Base-by-base conservation (phyloP, 2,329 filamentous ascomycete species). In the Microdochium bolleyi region DNA sequence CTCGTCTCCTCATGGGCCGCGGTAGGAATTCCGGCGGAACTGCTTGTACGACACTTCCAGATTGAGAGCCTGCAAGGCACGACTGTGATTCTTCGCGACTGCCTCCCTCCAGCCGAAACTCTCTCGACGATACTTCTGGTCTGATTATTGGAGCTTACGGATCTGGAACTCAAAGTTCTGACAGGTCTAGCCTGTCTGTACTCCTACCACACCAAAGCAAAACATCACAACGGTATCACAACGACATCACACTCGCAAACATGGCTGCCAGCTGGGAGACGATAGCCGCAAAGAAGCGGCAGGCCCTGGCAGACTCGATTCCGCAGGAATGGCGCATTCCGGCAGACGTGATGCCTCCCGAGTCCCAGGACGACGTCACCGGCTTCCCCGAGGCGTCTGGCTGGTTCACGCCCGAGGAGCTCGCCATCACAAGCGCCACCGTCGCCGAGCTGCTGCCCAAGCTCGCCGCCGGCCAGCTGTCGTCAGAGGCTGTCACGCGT, bases 281-380 rank as follows among this genome's bases (percentile, higher is more conserved):
- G 3, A 63, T 73, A 24, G 69, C 66, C 3, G 68, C 68, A n/a
- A 64, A 65, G 52, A 78, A 78, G 60, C 70, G 74, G 24, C 65
- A 68, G 46, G 64, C 68, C 5, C 67, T 78, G 5, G 58, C 57
- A 5, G 63, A 67, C 46, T 77, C 77, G 1, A 82, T 87, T 51
- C 82, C 83, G 1, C 52, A 69, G 1, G 76, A 84, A 61, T 85
- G 80, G 76, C 70, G 73, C 51, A 73, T 86, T 5, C 79, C 82
- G 0, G 62, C 65, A 5, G 61, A 75, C 49, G 64, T 83, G 46
- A 60, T 84, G 1, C 83, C 83, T 2, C 71, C 77, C 1, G 72
- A 73, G 0, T 70, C 73, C 32, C 75, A 82, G 59, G 68, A 76
- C 48, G 75, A 85, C 60, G 78, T 87, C 16, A 80, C 76, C 0